phyloP scores from a whole-genome alignment of 768 basidiomycete genomes.

The Termitomyces titanicus region DNA sequence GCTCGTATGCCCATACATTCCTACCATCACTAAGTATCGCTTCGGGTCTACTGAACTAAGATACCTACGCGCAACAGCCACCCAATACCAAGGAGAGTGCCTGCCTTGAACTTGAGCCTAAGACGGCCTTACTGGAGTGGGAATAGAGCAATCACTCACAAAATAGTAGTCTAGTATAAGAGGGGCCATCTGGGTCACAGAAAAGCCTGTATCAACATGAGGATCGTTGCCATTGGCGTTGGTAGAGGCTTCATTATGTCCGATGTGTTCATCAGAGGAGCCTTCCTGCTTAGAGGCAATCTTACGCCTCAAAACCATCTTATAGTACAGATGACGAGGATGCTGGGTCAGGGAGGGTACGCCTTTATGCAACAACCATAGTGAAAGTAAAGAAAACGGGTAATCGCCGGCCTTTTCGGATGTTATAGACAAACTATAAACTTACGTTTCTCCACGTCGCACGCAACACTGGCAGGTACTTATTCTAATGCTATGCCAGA shows the following conservation, averaged over 20 bases:
- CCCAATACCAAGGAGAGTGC: conserved; percentile 68
- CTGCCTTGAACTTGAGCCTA: conserved; percentile 18
- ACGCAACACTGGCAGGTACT: too few relatives aligned
- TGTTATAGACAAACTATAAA: background rate
- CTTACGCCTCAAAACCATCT: conserved; percentile 8
- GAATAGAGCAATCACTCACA: conserved; percentile 16
- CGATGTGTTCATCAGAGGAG: background rate
- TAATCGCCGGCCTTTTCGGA: background rate
- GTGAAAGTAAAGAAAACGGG: background rate
- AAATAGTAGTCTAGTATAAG: conserved; percentile 35
- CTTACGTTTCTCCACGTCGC: background rate
- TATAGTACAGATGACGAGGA: background rate
- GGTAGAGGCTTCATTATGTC: background rate
- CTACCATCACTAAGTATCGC: conserved; percentile 26
- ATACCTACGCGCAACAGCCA: conserved; percentile 78
- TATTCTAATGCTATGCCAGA: conserved; percentile 20
- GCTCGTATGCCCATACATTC: conserved; percentile 78
- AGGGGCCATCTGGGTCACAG: conserved; percentile 27
- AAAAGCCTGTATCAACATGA: conserved; percentile 23
- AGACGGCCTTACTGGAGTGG: background rate
- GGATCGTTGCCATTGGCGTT: background rate
- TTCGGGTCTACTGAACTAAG: background rate
- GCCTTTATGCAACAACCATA: conserved; percentile 2
- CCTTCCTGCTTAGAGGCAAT: conserved; percentile 2
- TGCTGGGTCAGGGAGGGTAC: background rate